These are phyloP conservation scores for Botrytis deweyae DNA, from an alignment of 2,329 filamentous ascomycete genomes.

Conservation along the genomic window DNA sequence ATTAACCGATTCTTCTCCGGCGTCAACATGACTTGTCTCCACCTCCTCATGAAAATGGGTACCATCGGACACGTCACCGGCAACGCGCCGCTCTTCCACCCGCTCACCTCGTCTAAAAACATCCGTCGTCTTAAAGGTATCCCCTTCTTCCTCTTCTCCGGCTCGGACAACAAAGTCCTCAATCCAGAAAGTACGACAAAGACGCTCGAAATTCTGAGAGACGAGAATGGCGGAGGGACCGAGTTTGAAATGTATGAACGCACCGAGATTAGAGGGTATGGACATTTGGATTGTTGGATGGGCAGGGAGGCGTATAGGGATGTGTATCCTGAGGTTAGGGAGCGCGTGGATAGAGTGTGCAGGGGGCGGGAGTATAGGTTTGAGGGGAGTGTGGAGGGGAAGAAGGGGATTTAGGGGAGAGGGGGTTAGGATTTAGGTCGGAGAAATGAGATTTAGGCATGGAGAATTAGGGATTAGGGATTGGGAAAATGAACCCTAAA, in stretches of 20 bases:
- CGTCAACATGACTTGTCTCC: conserved; percentile 57
- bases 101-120: conserved; percentile 51
- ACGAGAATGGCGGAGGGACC: conserved; percentile 50
- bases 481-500: background rate
- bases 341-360: conserved; percentile 54
- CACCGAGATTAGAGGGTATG: conserved; percentile 55
- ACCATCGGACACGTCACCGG: conserved; percentile 50
- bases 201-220: conserved; percentile 53
- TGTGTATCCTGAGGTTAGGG: conserved; percentile 56
- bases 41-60: conserved; percentile 58
- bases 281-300: conserved; percentile 64
- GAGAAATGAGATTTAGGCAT: too few species aligned
- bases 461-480: too few species aligned
- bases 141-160: conserved; percentile 56
- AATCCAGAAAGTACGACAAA: conserved; percentile 53
- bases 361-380: conserved; percentile 35
- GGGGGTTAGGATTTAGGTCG: too few species aligned
- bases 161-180: conserved; percentile 56
- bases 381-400: conserved; percentile 24
- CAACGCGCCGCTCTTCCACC: conserved; percentile 50
- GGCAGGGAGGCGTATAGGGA: conserved; percentile 58
- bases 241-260: conserved; percentile 48
- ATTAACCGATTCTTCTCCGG: conserved; percentile 63
- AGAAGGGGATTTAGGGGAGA: background rate
- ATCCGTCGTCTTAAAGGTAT: conserved; percentile 51